Conservation (phyloP, 1,284 basidiomycete genomes). For the Heterobasidion parviporum region DNA sequence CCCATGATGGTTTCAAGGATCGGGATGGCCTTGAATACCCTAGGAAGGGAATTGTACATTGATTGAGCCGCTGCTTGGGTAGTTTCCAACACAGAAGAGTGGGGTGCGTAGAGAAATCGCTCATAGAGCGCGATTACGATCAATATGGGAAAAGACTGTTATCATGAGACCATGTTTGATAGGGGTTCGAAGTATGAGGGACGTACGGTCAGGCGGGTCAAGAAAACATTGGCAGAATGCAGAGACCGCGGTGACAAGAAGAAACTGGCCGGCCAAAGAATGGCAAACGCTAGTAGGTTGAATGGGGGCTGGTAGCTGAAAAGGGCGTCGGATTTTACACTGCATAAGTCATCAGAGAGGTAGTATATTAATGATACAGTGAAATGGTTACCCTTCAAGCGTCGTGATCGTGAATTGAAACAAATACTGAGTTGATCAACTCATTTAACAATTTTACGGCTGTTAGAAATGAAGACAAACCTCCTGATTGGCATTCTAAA, state of each 20-base stretch:
- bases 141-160: constrained; percentile 70
- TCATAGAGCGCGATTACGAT: constrained; percentile 77
- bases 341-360: constrained; percentile 17
- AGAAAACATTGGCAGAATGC: constrained; percentile 75
- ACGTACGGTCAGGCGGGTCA: constrained; percentile 67
- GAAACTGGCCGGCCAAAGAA: constrained; percentile 73
- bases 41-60: constrained; percentile 57
- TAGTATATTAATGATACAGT: background rate
- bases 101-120: constrained; percentile 50
- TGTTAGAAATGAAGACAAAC: constrained; percentile 26
- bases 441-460: background rate
- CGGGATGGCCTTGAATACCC: constrained; percentile 63
- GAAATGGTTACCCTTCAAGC: constrained; percentile 64
- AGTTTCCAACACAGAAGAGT: constrained; percentile 34
- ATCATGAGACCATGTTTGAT: constrained; percentile 7
- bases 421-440: constrained; percentile 49
- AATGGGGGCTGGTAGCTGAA: constrained; percentile 88
- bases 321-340: constrained; percentile 82
- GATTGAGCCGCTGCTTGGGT: constrained; percentile 43
- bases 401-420: constrained; percentile 85
- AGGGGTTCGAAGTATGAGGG: background rate
- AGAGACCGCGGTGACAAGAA: constrained; percentile 64
- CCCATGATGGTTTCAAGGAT: constrained; percentile 67
- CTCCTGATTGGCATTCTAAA: constrained; percentile 78
- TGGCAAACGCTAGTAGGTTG: constrained; percentile 69